Evolutionary conservation across 768 basidiomycete genomes (phyloP).

Genomic region (Serendipita indica): DNA sequence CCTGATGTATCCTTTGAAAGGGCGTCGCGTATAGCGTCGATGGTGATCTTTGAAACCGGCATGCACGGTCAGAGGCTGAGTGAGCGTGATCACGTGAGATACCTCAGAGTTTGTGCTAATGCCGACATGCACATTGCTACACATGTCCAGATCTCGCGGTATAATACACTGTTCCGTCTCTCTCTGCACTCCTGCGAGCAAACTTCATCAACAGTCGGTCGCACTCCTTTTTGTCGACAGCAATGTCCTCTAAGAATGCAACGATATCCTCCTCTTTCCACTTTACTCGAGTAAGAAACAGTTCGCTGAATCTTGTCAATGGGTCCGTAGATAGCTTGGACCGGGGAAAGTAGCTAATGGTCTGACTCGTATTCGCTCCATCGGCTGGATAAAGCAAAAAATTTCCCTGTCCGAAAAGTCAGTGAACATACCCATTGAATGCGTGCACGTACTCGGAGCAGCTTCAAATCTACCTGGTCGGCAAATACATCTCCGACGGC

Average conservation of each 20-base stretch:
- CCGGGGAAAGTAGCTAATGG: conserved; percentile 54
- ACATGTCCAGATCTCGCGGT: conserved; percentile 36
- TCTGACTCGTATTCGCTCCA: conserved; percentile 15
- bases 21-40: not conserved
- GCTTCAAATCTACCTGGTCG: conserved; percentile 38
- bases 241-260: conserved; percentile 71
- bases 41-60: not conserved
- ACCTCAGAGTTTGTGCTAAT: too few species aligned
- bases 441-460: conserved; percentile 46
- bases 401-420: conserved; percentile 44
- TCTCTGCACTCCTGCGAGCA: conserved; percentile 59
- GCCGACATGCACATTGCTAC: too few species aligned
- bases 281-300: conserved; percentile 64
- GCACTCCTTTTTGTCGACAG: conserved; percentile 69
- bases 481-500: conserved; percentile 70
- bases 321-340: conserved; percentile 64
- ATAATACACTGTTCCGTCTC: conserved; percentile 50
- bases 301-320: conserved; percentile 65
- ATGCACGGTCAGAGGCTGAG: not conserved
- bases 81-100: too few species aligned
- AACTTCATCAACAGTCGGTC: conserved; percentile 82
- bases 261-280: conserved; percentile 71
- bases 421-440: conserved; percentile 1
- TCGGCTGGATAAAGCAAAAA: conserved; percentile 35
- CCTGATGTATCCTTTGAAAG: not conserved